Conservation (phyloP, 257 asterid species). For the Solanum paucissectum region DNA sequence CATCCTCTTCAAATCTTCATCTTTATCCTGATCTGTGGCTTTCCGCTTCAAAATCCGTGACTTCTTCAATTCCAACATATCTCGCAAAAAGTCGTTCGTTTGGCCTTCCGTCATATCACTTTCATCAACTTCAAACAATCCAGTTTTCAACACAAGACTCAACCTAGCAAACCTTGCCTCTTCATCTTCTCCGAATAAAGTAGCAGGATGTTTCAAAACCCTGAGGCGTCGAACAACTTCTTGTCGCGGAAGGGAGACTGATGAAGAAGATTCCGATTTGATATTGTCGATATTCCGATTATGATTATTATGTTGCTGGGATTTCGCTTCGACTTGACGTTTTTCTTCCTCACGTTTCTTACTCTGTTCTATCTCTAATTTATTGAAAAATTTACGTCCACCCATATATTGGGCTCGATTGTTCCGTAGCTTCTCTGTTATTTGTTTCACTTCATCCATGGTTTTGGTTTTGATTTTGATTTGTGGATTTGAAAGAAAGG, state of each 20-base stretch:
- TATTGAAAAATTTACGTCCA: constrained; percentile 59
- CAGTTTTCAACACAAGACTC: constrained; percentile 62
- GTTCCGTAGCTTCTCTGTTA: constrained; percentile 34
- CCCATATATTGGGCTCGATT: constrained; percentile 43
- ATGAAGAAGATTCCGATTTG: constrained; percentile 32
- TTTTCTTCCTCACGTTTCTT: constrained; percentile 66
- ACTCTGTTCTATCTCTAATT: constrained; percentile 72
- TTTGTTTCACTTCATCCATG: constrained; percentile 76
- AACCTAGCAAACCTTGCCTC: constrained; percentile 69
- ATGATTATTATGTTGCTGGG: background rate
- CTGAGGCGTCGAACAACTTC: constrained; percentile 86
- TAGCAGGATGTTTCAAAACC: constrained; percentile 66
- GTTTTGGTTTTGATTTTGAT: background rate
- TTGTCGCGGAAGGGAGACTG: constrained; percentile 39
- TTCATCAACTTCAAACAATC: constrained; percentile 75
- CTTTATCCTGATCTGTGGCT: constrained; percentile 56
- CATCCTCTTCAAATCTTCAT: constrained; percentile 72
- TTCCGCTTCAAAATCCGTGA: constrained; percentile 68
- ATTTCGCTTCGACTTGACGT: constrained; percentile 42
- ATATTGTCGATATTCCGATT: constrained; percentile 5
- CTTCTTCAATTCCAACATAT: constrained; percentile 76
- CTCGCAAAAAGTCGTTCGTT: constrained; percentile 75
- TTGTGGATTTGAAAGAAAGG: no score
- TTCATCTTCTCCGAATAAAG: constrained; percentile 83
- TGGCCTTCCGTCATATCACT: constrained; percentile 95